Conservation (phyloP, 352 stramenopile genomes). For the Hyaloperonospora brassicae region DNA sequence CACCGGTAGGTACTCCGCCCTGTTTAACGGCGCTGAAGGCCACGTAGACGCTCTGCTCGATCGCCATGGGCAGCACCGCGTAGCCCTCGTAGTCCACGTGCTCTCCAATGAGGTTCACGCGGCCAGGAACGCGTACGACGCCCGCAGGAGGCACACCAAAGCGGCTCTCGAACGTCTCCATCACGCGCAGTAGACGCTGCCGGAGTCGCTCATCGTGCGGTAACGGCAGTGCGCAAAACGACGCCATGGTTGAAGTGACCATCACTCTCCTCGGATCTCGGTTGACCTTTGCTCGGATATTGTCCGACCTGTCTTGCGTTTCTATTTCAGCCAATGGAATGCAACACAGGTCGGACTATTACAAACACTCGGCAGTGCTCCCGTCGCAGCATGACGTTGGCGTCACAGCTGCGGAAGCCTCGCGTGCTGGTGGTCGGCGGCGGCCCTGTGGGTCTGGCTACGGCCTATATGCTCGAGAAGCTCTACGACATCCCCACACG, state of each 20-base stretch:
- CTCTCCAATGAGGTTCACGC: slow-evolving; percentile 85
- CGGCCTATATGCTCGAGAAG: slow-evolving; percentile 60
- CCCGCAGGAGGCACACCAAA: slow-evolving; percentile 27
- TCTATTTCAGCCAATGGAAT: neutral
- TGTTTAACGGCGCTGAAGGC: slow-evolving; percentile 24
- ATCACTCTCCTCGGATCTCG: slow-evolving; percentile 5
- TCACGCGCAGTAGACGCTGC: slow-evolving; percentile 11
- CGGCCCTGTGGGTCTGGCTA: slow-evolving; percentile 59
- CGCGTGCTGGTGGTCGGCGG: slow-evolving; percentile 71
- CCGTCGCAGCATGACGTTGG: slow-evolving; percentile 9
- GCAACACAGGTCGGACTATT: neutral
- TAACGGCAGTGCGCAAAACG: slow-evolving; percentile 16
- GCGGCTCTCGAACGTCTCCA: slow-evolving; percentile 19
- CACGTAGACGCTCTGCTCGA: slow-evolving; percentile 50
- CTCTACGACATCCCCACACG: slow-evolving; percentile 62
- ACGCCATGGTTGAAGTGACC: slow-evolving; percentile 24
- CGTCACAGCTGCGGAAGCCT: slow-evolving; percentile 15
- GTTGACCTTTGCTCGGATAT: no score
- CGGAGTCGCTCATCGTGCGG: slow-evolving; percentile 1
- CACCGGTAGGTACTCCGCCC: neutral
- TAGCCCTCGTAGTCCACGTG: slow-evolving; percentile 87
- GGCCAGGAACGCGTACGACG: slow-evolving; percentile 52
- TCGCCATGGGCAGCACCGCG: slow-evolving; percentile 75
- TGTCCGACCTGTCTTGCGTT: no score
- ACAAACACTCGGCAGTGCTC: neutral